phyloP scores from a whole-genome alignment of 805 yeast species.

The Saturnispora silvae region DNA sequence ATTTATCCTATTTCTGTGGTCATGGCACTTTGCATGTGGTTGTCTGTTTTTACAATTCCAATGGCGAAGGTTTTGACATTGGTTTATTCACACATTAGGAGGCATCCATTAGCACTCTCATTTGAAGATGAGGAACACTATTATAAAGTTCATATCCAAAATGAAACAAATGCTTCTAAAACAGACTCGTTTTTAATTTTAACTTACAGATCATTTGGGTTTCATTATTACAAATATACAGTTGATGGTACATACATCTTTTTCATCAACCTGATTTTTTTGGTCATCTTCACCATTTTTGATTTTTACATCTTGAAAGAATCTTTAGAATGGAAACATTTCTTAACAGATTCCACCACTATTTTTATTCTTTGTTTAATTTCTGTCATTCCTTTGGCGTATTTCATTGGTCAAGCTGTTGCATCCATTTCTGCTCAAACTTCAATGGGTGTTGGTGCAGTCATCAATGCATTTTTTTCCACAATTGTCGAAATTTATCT shows the following conservation, averaged over 20 bases:
- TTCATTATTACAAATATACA: slow-evolving; percentile 90
- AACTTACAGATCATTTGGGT: slow-evolving; percentile 86
- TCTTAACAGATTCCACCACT: slow-evolving; percentile 50
- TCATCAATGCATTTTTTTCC: slow-evolving; percentile 93
- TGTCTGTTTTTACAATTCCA: slow-evolving; percentile 81
- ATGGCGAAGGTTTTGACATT: slow-evolving; percentile 73
- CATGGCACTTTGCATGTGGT: slow-evolving; percentile 61
- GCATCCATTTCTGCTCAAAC: slow-evolving; percentile 98
- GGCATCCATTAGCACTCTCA: slow-evolving; percentile 84
- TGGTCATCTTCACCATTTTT: slow-evolving; percentile 72
- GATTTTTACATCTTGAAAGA: slow-evolving; percentile 62
- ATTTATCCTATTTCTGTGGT: slow-evolving; percentile 56
- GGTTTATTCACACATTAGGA: slow-evolving; percentile 65
- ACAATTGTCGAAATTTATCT: slow-evolving; percentile 88
- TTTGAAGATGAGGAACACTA: slow-evolving; percentile 51
- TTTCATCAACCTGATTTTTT: slow-evolving; percentile 69
- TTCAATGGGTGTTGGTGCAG: slow-evolving; percentile 98
- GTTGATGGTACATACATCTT: slow-evolving; percentile 94
- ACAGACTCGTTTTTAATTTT: slow-evolving; percentile 64
- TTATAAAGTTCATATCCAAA: slow-evolving; percentile 26
- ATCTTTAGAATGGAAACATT: slow-evolving; percentile 25
- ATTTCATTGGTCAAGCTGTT: slow-evolving; percentile 98
- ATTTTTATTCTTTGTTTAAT: slow-evolving; percentile 68
- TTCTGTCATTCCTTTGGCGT: slow-evolving; percentile 88
- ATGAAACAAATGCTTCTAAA: slow-evolving; percentile 22